Base-by-base conservation (phyloP, 208 protist species). In the Trypanosoma platydactyli region DNA sequence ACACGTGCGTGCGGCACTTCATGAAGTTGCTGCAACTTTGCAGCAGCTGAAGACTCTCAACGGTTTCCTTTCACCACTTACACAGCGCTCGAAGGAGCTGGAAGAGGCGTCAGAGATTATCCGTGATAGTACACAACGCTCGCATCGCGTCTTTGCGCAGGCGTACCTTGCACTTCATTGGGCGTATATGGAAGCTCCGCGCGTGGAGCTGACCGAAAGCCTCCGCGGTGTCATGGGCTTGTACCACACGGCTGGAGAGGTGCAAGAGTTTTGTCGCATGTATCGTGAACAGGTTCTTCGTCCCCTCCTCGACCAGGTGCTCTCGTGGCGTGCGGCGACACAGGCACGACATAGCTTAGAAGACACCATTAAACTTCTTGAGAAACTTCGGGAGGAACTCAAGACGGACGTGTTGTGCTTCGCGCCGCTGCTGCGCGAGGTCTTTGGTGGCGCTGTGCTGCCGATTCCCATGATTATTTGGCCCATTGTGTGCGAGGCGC, bases 251-350 rank as follows among this genome's bases (percentile, higher is more conserved):
- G 51, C 64, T 12, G 64, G 76, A 12, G 83, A 70, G 25, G 55
- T 71, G 27, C 50, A 68, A 20, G 83, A 82, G 54, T 92, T 92
- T 54, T 80, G 78, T 52, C 54, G 51, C 0, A 84, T 92, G 70
- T 84, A 89, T 22, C 77, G 81, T 44, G 76, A 88, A 15, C 49
- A 59, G 1, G 77, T 96, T 42, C 54, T 94, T 55, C 74, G 79
- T 7, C 82, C 78, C 0, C 71, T 81, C 13, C 44, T 94, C 18
- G 85, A 96, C 40, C 68, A 51, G 20, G 69, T 91, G 1, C 74
- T 96, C 18, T 86, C 87, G 12, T 96, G 90, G 90, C 87, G 86
- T 46, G 85, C 86, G 0, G 86, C 86, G 0, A 86, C 90, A 22
- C 83, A 88, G 71, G 86, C 86, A 0, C 80, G 87, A 9, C 80